Percentiles rank a stretch among this genome's conserved stretches.
These are phyloP conservation scores for Prunus kanzakura DNA, from an alignment of 306 rosid genomes.

Conservation along the genomic window DNA sequence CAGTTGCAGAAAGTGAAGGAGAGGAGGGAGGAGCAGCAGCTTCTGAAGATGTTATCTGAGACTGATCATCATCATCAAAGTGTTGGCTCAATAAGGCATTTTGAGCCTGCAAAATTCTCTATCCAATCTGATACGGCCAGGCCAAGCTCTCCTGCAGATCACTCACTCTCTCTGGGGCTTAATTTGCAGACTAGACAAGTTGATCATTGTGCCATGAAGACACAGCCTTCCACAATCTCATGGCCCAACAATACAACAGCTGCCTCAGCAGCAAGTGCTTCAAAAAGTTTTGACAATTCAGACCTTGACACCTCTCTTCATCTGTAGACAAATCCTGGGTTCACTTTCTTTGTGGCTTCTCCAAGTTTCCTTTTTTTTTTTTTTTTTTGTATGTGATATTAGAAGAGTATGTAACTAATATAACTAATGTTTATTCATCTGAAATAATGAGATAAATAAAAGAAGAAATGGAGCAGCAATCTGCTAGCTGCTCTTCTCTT, in stretches of 20 bases:
- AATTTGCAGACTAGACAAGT: constrained; percentile 37
- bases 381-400: neutral
- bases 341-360: neutral
- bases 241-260: constrained; percentile 25
- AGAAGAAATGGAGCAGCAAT: constrained; percentile 14
- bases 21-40: constrained; percentile 77
- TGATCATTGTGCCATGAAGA: constrained; percentile 26
- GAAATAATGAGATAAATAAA: constrained; percentile 3
- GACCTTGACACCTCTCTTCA: constrained; percentile 95
- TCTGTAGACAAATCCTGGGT: constrained; percentile 47
- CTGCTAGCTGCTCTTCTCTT: constrained; percentile 1
- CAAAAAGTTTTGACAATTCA: constrained; percentile 52
- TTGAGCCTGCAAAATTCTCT: constrained; percentile 26
- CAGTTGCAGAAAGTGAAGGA: constrained; percentile 88
- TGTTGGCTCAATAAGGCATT: constrained; percentile 27
- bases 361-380: neutral
- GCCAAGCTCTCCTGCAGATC: constrained; percentile 27
- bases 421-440: constrained; percentile 12
- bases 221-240: constrained; percentile 26
- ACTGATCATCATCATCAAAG: constrained; percentile 3
- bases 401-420: constrained; percentile 7
- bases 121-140: constrained; percentile 29
- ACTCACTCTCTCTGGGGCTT: constrained; percentile 65
- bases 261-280: constrained; percentile 31
- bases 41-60: constrained; percentile 43